Percentiles rank a stretch among this genome's conserved stretches.
Conservation (phyloP, 2,329 filamentous ascomycete genomes). For the Cladosporium sp. region DNA sequence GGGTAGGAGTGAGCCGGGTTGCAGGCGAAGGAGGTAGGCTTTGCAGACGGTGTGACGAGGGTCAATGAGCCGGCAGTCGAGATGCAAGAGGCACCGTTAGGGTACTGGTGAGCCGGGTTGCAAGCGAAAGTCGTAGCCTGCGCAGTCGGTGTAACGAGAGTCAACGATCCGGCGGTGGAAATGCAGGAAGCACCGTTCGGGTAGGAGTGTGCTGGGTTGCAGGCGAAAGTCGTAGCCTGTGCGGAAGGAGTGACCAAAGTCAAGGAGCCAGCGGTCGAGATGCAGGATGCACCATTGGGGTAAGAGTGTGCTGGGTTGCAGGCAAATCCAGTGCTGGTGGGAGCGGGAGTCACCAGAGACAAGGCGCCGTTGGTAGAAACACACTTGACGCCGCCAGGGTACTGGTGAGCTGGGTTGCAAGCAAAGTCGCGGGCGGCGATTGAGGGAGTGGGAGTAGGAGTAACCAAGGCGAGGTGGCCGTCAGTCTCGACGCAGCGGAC, state of each 20-base stretch:
- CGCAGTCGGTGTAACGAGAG: constrained; percentile 19
- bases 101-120: constrained; percentile 26
- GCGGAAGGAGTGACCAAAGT: constrained; percentile 22
- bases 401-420: constrained; percentile 25
- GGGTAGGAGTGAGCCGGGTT: constrained; percentile 24
- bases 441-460: constrained; percentile 15
- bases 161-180: constrained; percentile 20
- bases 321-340: constrained; percentile 15
- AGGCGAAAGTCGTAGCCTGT: constrained; percentile 17
- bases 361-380: constrained; percentile 20
- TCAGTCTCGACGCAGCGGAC: constrained; percentile 21
- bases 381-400: constrained; percentile 25
- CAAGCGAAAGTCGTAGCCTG: constrained; percentile 9
- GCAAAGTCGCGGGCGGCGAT: constrained; percentile 12
- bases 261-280: constrained; percentile 23
- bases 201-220: constrained; percentile 24
- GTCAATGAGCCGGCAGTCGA: constrained; percentile 21
- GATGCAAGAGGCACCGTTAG: constrained; percentile 23
- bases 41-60: constrained; percentile 16
- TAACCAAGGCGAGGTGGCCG: constrained; percentile 23
- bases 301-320: constrained; percentile 30
- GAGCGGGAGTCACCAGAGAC: constrained; percentile 22
- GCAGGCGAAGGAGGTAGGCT: constrained; percentile 22
- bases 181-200: constrained; percentile 24
- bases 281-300: constrained; percentile 25